These are phyloP conservation scores for Lophiotrema nucula DNA, from an alignment of 495 filamentous ascomycete species.

Conservation along the genomic window DNA sequence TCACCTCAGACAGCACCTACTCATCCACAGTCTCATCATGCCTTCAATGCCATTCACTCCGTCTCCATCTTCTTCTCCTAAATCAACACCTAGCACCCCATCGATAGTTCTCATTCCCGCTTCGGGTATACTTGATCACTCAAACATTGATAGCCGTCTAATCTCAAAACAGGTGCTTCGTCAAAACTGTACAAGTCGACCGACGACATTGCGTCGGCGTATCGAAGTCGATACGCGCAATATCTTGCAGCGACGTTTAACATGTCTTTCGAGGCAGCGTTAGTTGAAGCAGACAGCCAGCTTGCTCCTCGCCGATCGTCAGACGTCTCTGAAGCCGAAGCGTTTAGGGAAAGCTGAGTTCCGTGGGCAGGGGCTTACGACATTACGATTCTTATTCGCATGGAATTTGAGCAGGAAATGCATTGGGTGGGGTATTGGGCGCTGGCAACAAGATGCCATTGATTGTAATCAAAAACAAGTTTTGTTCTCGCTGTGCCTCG, in stretches of 20 bases:
- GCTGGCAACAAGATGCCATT: too few species aligned
- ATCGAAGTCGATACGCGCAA: conserved; percentile 32
- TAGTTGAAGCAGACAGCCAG: conserved; percentile 28
- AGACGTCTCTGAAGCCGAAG: conserved; percentile 27
- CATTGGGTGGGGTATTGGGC: too few species aligned
- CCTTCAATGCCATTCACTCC: conserved; percentile 31
- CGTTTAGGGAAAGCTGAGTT: conserved; percentile 19
- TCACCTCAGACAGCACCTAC: background rate
- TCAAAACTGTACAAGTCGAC: conserved; percentile 28
- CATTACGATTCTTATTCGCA: too few species aligned
- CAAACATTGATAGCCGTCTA: conserved; percentile 22
- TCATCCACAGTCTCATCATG: conserved; percentile 15
- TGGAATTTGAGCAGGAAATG: too few species aligned
- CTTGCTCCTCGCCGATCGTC: conserved; percentile 31
- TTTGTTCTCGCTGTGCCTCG: conserved; percentile 10
- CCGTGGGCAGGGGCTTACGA: conserved; percentile 11
- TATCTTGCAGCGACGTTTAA: conserved; percentile 35
- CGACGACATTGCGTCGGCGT: conserved; percentile 23
- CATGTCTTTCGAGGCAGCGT: conserved; percentile 30
- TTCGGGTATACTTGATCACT: conserved; percentile 32
- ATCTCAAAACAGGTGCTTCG: conserved; percentile 18
- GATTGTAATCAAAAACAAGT: too few species aligned
- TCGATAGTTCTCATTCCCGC: conserved; percentile 33
- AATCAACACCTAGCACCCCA: conserved; percentile 16
- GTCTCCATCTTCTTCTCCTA: conserved; percentile 26